phyloP scores from a whole-genome alignment of 257 asterid genomes.

The Ocimum tenuiflorum region DNA sequence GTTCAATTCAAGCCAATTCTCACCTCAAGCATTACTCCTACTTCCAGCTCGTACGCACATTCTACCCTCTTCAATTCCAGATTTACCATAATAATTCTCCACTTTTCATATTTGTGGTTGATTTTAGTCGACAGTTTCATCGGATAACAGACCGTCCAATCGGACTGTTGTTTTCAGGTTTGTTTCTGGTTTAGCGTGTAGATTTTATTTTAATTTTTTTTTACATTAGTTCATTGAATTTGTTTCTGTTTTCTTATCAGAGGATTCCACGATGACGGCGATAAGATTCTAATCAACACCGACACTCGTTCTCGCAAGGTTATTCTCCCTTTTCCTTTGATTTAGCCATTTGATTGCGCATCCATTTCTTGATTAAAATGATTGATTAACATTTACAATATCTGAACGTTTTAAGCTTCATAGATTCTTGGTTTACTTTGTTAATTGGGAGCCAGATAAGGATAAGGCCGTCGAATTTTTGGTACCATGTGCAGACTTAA shows the following conservation, averaged over 20 bases:
- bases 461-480: no score
- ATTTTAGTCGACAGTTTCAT: conserved; percentile 70
- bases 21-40: conserved; percentile 67
- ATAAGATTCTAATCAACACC: conserved; percentile 72
- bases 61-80: not conserved
- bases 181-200: not conserved
- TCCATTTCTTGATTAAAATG: no score
- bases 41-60: conserved; percentile 58
- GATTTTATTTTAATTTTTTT: not conserved
- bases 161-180: conserved; percentile 98
- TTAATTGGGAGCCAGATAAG: not conserved
- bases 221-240: not conserved
- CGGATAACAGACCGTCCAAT: conserved; percentile 63
- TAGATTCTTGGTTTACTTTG: not conserved
- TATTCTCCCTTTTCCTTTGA: not conserved
- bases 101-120: not conserved
- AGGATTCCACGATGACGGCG: conserved; percentile 68
- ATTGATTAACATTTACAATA: no score
- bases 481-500: no score
- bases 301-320: conserved; percentile 87
- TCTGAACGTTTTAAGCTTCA: no score
- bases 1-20: conserved; percentile 64
- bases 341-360: no score
- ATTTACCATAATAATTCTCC: no score
- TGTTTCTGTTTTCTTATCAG: conserved; percentile 31